Base-by-base conservation (phyloP, 2,329 filamentous ascomycete species). In the Tolypocladium album region DNA sequence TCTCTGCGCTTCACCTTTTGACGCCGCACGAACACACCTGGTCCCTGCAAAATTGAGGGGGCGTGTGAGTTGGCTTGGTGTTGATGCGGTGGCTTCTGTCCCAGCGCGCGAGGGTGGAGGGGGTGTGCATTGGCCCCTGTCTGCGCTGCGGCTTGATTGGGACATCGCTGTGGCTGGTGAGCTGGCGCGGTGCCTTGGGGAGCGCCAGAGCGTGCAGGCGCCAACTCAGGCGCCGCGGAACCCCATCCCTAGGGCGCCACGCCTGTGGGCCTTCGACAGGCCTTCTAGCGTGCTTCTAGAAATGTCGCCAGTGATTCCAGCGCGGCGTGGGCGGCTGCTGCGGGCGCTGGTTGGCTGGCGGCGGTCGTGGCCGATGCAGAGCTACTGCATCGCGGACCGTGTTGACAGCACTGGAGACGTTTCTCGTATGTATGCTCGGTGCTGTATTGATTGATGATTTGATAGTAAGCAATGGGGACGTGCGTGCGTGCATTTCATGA, bases 251-350 rank as follows among this genome's bases (percentile, higher is more conserved):
- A 12, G 24, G 27, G 13, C n/a, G 24, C 47, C 27, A 12, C 17
- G 22, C 7, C 12, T 8, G 12, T 8, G 6, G 24, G 13, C 52
- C 61, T 62, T 62, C 61, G 59, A 61, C 42, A 38, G 40, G 22
- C 55, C 55, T 62, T 62, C 61, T 62, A 62, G 61, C 61, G 61
- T 38, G 45, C 59, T 62, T 62, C 61, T 57, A 57, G 47, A 31
- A 31, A 47, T 27, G 22, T 27, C 11, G 45, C 11, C 8, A 15
- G 2, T 15, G 45, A 15, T 47, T 47, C 45, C 22, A 17, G 4
- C 13, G 58, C 61, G 53, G 50, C 47, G 50, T 53, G 52, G 43
- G 50, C 45, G 52, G 56, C 57, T 42, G 27, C 50, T 43, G 43
- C 55, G 13, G 55, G 36, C 36, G 36, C 36, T 56, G 38, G 55